A percentile compares a stretch with the other conserved stretches of the same genome.
Evolutionary conservation across 2,329 filamentous ascomycete species (phyloP).

Genomic region (Trichophyton benhamiae): DNA sequence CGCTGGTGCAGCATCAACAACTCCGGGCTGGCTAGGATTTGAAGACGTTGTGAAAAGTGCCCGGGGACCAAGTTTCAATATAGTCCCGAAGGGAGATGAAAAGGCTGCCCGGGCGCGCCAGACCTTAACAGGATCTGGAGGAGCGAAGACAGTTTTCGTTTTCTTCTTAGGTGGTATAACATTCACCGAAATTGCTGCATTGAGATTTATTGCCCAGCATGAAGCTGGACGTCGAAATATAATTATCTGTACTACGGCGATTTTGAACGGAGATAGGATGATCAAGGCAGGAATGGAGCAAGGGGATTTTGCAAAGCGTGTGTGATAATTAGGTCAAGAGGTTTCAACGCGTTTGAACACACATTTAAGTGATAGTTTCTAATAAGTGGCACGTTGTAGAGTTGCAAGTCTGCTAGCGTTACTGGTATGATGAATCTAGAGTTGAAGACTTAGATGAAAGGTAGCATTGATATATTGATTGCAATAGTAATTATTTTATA

Average conservation of each 20-base stretch:
- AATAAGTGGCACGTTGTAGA: too few species aligned
- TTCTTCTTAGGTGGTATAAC: conserved; percentile 96
- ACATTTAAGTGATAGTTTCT: background rate
- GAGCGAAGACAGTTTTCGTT: conserved; percentile 80
- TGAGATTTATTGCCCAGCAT: conserved; percentile 78
- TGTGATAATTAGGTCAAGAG: background rate
- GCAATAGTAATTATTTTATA: background rate
- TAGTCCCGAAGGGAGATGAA: conserved; percentile 82
- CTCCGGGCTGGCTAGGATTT: conserved; percentile 83
- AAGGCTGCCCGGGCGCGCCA: conserved; percentile 80
- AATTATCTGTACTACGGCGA: conserved; percentile 82
- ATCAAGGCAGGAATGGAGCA: conserved; percentile 76
- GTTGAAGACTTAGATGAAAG: background rate
- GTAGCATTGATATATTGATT: background rate
- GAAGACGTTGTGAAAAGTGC: conserved; percentile 85
- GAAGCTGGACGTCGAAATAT: conserved; percentile 72
- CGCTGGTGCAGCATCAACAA: conserved; percentile 43
- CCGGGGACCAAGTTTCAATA: conserved; percentile 78
- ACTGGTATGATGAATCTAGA: background rate
- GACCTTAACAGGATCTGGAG: conserved; percentile 61
- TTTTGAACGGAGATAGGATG: conserved; percentile 79
- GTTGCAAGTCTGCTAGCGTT: too few species aligned
- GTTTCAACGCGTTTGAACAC: background rate
- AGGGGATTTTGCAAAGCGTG: conserved; percentile 37
- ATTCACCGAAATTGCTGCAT: conserved; percentile 86